A percentile compares a stretch with the other conserved stretches of the same genome.
Evolutionary conservation across 352 stramenopile species (phyloP).

Genomic region (Globisporangium canariense): DNA sequence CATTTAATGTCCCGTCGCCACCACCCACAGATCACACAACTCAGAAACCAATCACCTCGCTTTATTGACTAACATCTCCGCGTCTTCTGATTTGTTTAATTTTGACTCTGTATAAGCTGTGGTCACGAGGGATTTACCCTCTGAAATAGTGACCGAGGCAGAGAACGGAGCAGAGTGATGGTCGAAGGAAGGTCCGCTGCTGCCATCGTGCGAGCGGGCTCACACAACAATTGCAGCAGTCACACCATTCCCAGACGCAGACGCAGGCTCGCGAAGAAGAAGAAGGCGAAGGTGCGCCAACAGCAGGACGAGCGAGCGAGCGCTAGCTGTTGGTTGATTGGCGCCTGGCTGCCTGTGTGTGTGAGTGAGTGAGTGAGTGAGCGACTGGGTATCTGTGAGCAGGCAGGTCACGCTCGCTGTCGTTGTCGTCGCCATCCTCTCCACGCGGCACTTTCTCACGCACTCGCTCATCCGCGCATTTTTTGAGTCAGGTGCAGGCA

Average conservation of each 20-base stretch:
- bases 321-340: not conserved
- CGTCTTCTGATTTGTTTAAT: not conserved
- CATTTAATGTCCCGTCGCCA: not conserved
- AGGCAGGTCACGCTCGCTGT: not conserved
- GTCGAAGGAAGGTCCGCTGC: not conserved
- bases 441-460: not conserved
- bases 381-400: too few relatives aligned
- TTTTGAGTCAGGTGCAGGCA: not conserved
- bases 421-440: not conserved
- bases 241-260: not conserved
- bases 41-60: conserved; percentile 2
- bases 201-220: not conserved
- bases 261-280: not conserved
- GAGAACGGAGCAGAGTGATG: conserved; percentile 13
- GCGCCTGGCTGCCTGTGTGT: not conserved
- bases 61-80: not conserved
- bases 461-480: not conserved
- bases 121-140: not conserved
- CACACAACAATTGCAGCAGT: not conserved
- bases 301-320: not conserved
- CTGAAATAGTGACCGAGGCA: not conserved
- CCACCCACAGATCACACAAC: not conserved
- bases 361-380: too few relatives aligned
- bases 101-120: not conserved
- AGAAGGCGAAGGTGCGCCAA: not conserved